Percentiles rank a stretch among this genome's conserved stretches.
These are phyloP conservation scores for Paulinella micropora DNA, from an alignment of 78 protist genomes.

Conservation along the genomic window DNA sequence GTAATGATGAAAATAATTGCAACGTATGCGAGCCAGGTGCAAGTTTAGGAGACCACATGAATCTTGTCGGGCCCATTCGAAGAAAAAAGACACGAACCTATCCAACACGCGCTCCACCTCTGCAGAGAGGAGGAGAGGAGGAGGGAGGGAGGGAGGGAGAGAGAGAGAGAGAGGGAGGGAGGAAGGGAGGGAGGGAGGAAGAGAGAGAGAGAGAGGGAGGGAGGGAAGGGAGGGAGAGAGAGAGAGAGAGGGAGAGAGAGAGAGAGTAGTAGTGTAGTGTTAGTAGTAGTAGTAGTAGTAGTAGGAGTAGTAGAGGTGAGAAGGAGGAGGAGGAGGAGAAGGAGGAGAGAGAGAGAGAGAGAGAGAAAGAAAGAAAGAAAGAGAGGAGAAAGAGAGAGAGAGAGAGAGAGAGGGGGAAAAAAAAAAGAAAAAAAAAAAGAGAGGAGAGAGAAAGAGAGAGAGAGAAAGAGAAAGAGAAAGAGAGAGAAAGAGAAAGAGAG, in stretches of 20 bases:
- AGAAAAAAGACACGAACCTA: no score
- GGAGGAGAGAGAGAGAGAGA: neutral
- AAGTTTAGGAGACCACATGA: no score
- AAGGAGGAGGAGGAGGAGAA: neutral
- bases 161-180: neutral
- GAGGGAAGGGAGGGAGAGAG: neutral
- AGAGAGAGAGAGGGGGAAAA: no score
- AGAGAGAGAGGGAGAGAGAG: neutral
- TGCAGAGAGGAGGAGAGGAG: no score
- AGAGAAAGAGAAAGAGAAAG: neutral
- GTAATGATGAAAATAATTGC: no score
- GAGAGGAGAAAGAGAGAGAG: neutral
- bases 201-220: neutral
- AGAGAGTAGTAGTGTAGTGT: no score
- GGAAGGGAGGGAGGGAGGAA: neutral
- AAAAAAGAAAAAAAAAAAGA: no score
- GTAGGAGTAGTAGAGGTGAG: no score
- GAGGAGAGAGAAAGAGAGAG: neutral
- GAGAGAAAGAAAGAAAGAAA: neutral
- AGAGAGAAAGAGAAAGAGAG: neutral
- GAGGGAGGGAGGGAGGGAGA: no score
- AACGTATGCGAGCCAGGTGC: no score
- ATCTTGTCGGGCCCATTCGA: no score
- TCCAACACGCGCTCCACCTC: no score
- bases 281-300: neutral